Conservation (phyloP, 208 protist genomes). For the Wallacemonas sp. region DNA sequence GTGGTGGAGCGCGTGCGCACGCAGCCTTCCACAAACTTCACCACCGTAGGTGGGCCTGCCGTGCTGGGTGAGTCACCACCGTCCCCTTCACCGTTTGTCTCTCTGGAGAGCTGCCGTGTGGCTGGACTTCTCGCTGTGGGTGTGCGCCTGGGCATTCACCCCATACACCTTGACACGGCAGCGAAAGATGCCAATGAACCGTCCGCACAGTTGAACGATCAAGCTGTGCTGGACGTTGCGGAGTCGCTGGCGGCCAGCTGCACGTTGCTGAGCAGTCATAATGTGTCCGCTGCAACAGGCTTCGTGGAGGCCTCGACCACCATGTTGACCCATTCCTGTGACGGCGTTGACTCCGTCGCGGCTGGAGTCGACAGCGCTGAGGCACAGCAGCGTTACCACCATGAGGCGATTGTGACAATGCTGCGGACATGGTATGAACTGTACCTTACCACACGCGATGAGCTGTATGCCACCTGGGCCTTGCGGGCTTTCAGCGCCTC, state of each 20-base stretch:
- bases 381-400: too few relatives aligned
- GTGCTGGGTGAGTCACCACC: constrained; percentile 24
- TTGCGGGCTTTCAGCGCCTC: constrained; percentile 31
- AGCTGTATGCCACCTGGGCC: constrained; percentile 49
- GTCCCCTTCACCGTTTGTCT: constrained; percentile 18
- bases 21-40: constrained; percentile 25
- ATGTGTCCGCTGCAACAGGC: background rate
- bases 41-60: constrained; percentile 23
- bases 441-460: constrained; percentile 35
- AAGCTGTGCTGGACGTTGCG: constrained; percentile 24
- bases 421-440: constrained; percentile 42
- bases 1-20: constrained; percentile 26
- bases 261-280: constrained; percentile 3
- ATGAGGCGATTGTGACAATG: too few relatives aligned
- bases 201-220: constrained; percentile 4
- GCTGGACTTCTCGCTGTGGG: constrained; percentile 26
- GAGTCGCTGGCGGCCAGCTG: constrained; percentile 53
- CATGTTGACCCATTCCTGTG: too few relatives aligned
- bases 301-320: too few relatives aligned
- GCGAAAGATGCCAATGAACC: background rate
- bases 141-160: constrained; percentile 30
- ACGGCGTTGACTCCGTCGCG: too few relatives aligned
- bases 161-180: background rate
- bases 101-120: background rate
- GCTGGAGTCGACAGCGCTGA: too few relatives aligned